Percentiles rank a stretch among this genome's conserved stretches.
phyloP scores from a whole-genome alignment of 2,329 filamentous ascomycete genomes.

The Aspergillus neotritici region DNA sequence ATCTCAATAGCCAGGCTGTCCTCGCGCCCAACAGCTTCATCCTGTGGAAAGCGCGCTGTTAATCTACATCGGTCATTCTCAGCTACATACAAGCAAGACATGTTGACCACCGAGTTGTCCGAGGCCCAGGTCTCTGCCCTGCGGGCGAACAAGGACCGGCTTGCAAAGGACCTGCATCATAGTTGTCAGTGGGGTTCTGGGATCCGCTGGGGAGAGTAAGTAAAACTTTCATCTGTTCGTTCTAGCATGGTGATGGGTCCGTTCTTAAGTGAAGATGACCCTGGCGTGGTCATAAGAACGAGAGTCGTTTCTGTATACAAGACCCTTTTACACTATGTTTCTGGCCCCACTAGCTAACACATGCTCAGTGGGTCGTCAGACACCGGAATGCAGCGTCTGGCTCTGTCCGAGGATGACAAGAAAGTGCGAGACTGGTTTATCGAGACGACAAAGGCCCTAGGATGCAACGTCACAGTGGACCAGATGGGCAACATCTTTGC shows the following conservation, averaged over 20 bases:
- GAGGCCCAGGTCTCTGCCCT: slow-evolving; percentile 49
- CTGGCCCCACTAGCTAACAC: not conserved
- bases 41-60: not conserved
- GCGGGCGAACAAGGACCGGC: slow-evolving; percentile 53
- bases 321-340: not conserved
- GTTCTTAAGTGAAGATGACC: not conserved
- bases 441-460: slow-evolving; percentile 55
- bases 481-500: slow-evolving; percentile 79
- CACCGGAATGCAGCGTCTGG: slow-evolving; percentile 70
- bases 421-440: slow-evolving; percentile 71
- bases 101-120: slow-evolving; percentile 42
- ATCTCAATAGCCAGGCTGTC: slow-evolving; percentile 3
- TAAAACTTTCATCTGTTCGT: slow-evolving; percentile 13
- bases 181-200: slow-evolving; percentile 64
- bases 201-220: slow-evolving; percentile 62
- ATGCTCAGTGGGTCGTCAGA: slow-evolving; percentile 46
- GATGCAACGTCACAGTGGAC: slow-evolving; percentile 64
- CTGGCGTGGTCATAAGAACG: too few species aligned
- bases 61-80: slow-evolving; percentile 11
- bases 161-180: slow-evolving; percentile 60
- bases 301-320: not conserved
- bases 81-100: slow-evolving; percentile 16
- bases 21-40: not conserved
- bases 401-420: slow-evolving; percentile 67
- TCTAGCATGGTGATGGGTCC: not conserved